These are phyloP conservation scores for Prunella vulgaris DNA, from an alignment of 257 asterid species.

Conservation along the genomic window DNA sequence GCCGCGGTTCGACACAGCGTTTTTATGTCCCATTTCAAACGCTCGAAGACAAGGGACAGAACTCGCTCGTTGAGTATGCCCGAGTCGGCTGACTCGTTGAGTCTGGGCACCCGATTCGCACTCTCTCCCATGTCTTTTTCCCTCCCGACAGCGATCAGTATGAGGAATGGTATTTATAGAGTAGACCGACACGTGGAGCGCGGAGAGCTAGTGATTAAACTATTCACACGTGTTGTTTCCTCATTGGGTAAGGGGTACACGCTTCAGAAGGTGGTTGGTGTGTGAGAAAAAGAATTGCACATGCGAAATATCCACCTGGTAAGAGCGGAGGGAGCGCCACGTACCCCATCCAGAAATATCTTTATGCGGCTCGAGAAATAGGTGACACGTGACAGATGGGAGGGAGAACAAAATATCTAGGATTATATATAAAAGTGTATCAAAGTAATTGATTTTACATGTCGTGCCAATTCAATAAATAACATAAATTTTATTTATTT, in stretches of 20 bases:
- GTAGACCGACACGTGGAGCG: slow-evolving; percentile 15
- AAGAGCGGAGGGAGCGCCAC: slow-evolving; percentile 6
- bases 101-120: slow-evolving; percentile 30
- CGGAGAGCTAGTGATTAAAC: no score
- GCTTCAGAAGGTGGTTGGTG: neutral
- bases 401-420: slow-evolving; percentile 8
- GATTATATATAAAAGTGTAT: neutral
- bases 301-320: slow-evolving; percentile 23
- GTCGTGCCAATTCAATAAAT: no score
- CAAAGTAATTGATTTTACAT: no score
- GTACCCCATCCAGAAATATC: slow-evolving; percentile 12
- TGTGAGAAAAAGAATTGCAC: neutral
- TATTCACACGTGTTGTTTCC: slow-evolving; percentile 3
- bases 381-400: slow-evolving; percentile 18
- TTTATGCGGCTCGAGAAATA: slow-evolving; percentile 17
- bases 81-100: no score
- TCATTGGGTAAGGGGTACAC: slow-evolving; percentile 15
- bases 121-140: slow-evolving; percentile 17
- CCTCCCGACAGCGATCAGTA: neutral
- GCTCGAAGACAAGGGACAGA: slow-evolving; percentile 43
- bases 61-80: slow-evolving; percentile 74
- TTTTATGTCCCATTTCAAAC: slow-evolving; percentile 64
- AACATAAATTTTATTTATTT: no score
- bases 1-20: slow-evolving; percentile 44
- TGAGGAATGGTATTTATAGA: slow-evolving; percentile 8